Evolutionary conservation across 257 asterid genomes (phyloP).

Genomic region (Jacaranda mimosifolia): DNA sequence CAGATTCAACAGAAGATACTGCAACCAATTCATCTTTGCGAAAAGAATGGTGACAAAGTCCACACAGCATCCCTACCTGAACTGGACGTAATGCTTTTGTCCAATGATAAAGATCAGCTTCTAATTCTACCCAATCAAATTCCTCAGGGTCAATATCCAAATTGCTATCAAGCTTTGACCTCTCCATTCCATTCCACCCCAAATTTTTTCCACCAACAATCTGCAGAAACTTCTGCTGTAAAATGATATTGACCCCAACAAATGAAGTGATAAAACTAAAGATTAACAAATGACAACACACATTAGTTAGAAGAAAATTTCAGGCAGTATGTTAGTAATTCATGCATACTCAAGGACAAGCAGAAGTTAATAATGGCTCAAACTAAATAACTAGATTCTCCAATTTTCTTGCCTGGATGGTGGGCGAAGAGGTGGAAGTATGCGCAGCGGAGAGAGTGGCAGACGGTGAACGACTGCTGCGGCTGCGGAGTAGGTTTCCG

Average conservation of each 20-base stretch:
- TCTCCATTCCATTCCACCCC: constrained; percentile 54
- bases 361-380: not conserved
- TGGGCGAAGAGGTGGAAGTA: constrained; percentile 61
- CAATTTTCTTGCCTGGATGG: constrained; percentile 61
- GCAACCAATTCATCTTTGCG: constrained; percentile 20
- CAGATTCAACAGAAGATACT: constrained; percentile 21
- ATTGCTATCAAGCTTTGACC: constrained; percentile 44
- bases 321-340: not conserved
- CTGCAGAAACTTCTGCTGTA: constrained; percentile 49
- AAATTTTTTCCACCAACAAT: constrained; percentile 69
- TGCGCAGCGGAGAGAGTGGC: constrained; percentile 49
- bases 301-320: not conserved
- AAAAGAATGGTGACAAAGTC: constrained; percentile 34
- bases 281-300: not conserved
- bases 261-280: not conserved
- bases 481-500: constrained; percentile 43
- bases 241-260: constrained; percentile 1
- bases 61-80: constrained; percentile 74
- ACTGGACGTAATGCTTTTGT: constrained; percentile 82
- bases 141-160: constrained; percentile 53
- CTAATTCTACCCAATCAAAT: constrained; percentile 76
- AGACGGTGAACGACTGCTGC: constrained; percentile 42
- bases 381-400: not conserved
- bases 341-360: not conserved
- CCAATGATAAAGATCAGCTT: constrained; percentile 84